phyloP scores from a whole-genome alignment of 164 flowering plant genomes.

The Berberis vulgaris region DNA sequence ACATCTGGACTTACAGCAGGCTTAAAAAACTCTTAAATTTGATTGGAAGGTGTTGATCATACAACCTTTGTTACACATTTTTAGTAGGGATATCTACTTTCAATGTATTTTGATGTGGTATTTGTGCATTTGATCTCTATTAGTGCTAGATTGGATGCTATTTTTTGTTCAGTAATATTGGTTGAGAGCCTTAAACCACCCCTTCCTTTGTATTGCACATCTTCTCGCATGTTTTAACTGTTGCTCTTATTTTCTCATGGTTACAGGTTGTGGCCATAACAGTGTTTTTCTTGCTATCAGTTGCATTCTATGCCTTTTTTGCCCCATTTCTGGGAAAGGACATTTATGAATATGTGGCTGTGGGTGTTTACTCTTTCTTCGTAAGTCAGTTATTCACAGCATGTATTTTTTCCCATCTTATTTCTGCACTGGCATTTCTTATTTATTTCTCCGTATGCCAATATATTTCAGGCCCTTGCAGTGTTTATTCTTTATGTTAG shows the following conservation, averaged over 20 bases:
- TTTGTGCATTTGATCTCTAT: too few species aligned
- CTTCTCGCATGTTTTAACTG: constrained; percentile 2
- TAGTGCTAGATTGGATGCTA: too few species aligned
- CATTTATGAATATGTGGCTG: constrained; percentile 64
- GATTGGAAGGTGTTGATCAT: too few species aligned
- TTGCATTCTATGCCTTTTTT: constrained; percentile 91
- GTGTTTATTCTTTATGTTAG: constrained; percentile 77
- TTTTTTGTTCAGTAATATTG: too few species aligned
- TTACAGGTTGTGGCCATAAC: constrained; percentile 88
- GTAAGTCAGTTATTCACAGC: constrained; percentile 31
- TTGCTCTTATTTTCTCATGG: constrained; percentile 4
- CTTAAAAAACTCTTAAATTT: too few species aligned
- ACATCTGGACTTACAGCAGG: too few species aligned
- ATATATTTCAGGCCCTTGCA: constrained; percentile 50
- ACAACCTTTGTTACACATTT: too few species aligned
- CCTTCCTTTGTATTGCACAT: not conserved
- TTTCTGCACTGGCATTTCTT: not conserved
- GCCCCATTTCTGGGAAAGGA: constrained; percentile 88
- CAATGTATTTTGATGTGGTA: too few species aligned
- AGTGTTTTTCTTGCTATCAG: constrained; percentile 67
- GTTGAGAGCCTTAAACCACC: too few species aligned
- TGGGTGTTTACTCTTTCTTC: constrained; percentile 71
- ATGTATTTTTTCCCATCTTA: not conserved
- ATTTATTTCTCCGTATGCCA: not conserved
- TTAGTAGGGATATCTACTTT: too few species aligned